These are phyloP conservation scores for Penicillium crustosum DNA, from an alignment of 2,329 filamentous ascomycete genomes.

Conservation along the genomic window DNA sequence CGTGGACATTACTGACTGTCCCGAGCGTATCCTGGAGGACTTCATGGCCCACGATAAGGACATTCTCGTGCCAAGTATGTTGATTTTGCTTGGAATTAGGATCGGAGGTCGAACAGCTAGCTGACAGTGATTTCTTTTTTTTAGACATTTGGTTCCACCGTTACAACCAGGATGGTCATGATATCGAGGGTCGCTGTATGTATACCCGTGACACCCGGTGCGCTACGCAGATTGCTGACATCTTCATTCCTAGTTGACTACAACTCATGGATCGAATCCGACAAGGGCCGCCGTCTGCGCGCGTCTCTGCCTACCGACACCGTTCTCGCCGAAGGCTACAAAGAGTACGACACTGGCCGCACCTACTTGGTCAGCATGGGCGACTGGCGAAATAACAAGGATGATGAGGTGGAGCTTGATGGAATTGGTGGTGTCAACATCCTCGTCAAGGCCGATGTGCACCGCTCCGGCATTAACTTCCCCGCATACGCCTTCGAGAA, in stretches of 20 bases:
- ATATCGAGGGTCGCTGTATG: constrained; percentile 94
- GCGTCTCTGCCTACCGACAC: constrained; percentile 72
- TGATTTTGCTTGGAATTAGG: constrained; percentile 16
- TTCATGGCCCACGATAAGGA: constrained; percentile 93
- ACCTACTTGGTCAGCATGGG: constrained; percentile 89
- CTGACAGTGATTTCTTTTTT: constrained; percentile 17
- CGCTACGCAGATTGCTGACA: constrained; percentile 23
- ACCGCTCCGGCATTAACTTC: constrained; percentile 96
- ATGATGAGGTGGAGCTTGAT: constrained; percentile 88
- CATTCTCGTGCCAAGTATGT: constrained; percentile 89
- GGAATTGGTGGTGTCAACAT: constrained; percentile 97
- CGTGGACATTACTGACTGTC: constrained; percentile 92
- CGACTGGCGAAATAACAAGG: constrained; percentile 87
- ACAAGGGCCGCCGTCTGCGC: constrained; percentile 75
- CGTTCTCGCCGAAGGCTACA: constrained; percentile 91
- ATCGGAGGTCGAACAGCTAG: not conserved
- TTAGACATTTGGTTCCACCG: constrained; percentile 96
- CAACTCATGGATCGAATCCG: constrained; percentile 97
- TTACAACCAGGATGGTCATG: constrained; percentile 67
- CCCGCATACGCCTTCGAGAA: constrained; percentile 96
- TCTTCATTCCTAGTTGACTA: constrained; percentile 71
- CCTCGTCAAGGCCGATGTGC: constrained; percentile 94
- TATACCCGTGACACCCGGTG: constrained; percentile 19
- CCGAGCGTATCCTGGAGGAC: constrained; percentile 84
- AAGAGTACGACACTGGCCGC: constrained; percentile 86